Conservation (phyloP, 148 eudicot species). For the Pharnaceum exiguum region DNA sequence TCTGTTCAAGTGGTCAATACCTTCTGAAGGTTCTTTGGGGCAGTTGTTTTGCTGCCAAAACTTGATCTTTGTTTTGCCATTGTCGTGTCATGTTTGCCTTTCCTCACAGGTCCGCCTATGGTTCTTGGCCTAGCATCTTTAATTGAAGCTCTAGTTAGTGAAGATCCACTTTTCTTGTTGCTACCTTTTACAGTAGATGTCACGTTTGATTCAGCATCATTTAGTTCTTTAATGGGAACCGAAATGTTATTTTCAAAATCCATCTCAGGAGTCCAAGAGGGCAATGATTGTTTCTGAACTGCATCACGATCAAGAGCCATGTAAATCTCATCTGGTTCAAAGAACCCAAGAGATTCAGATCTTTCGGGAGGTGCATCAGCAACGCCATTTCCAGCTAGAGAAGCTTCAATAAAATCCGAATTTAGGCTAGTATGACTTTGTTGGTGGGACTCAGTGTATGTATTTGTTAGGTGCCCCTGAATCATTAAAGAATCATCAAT, state of each 20-base stretch:
- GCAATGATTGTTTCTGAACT: constrained; percentile 29
- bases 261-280: constrained; percentile 64
- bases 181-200: constrained; percentile 31
- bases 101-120: constrained; percentile 35
- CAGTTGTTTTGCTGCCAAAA: constrained; percentile 39
- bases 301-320: constrained; percentile 67
- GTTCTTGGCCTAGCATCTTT: constrained; percentile 46
- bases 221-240: constrained; percentile 16
- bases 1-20: constrained; percentile 24
- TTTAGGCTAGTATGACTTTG: constrained; percentile 40
- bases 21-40: constrained; percentile 50
- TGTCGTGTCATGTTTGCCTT: constrained; percentile 45
- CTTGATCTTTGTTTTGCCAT: constrained; percentile 34
- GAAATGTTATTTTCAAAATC: constrained; percentile 37
- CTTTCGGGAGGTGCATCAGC: constrained; percentile 26
- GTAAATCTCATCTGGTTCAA: constrained; percentile 64
- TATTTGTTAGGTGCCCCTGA: constrained; percentile 33
- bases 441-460: constrained; percentile 26
- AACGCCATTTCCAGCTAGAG: constrained; percentile 14
- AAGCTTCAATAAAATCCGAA: constrained; percentile 41
- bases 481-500: constrained; percentile 72
- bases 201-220: constrained; percentile 22
- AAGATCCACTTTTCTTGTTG: constrained; percentile 23
- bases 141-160: constrained; percentile 29
- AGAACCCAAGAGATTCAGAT: constrained; percentile 20